Evolutionary conservation across 2,329 filamentous ascomycete genomes (phyloP).

Genomic region (Elsinoe perseae): DNA sequence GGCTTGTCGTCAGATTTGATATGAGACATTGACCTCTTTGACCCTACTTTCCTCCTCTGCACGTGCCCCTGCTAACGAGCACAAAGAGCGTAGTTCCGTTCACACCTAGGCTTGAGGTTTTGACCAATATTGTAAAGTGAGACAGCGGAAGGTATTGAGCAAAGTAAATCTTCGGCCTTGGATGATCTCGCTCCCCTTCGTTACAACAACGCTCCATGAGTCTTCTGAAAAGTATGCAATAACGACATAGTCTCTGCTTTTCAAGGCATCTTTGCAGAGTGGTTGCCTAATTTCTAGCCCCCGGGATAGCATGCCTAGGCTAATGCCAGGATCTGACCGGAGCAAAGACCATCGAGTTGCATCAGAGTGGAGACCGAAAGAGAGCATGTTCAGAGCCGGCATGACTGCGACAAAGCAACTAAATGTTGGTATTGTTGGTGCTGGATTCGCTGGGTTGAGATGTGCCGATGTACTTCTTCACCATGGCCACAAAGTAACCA

Average conservation of each 20-base stretch:
- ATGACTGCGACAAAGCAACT: conserved; percentile 14
- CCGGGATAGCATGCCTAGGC: conserved; percentile 10
- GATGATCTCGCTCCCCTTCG: too few species aligned
- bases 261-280: too few species aligned
- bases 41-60: not conserved
- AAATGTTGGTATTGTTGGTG: conserved; percentile 57
- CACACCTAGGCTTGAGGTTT: too few species aligned
- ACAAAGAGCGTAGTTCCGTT: too few species aligned
- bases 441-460: conserved; percentile 62
- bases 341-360: conserved; percentile 4
- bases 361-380: conserved; percentile 13
- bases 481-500: conserved; percentile 58
- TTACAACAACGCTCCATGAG: too few species aligned
- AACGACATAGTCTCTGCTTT: not conserved
- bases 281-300: too few species aligned
- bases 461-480: conserved; percentile 61
- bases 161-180: too few species aligned
- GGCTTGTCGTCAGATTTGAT: not conserved
- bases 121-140: too few species aligned
- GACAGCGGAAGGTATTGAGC: too few species aligned
- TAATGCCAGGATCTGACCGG: conserved; percentile 11
- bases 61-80: too few species aligned
- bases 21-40: not conserved
- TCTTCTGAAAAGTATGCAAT: not conserved
- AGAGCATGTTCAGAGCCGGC: conserved; percentile 12